Percentiles rank a stretch among this genome's conserved stretches.
Evolutionary conservation across 108 stramenopile genomes (phyloP).

Genomic region (Cyclotella distinguenda): DNA sequence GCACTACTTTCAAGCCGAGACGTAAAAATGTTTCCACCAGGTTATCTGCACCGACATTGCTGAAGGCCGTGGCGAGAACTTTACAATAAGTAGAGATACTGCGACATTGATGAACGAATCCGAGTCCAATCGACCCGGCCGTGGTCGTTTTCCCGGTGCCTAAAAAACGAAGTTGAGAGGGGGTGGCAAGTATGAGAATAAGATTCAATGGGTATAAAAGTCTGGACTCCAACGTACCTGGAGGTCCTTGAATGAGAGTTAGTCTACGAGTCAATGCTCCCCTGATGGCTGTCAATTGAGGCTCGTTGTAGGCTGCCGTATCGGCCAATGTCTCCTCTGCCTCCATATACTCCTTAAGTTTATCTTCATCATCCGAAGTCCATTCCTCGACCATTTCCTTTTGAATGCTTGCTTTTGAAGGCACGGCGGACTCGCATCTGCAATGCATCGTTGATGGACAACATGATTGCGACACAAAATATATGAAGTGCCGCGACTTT

Average conservation of each 20-base stretch:
- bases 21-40: constrained; percentile 65
- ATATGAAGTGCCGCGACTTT: too few relatives aligned
- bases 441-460: too few relatives aligned
- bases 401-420: too few relatives aligned
- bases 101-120: constrained; percentile 83
- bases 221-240: constrained; percentile 37
- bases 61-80: constrained; percentile 84
- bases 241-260: constrained; percentile 84
- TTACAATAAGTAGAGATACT: constrained; percentile 66
- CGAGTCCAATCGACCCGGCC: constrained; percentile 78
- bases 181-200: neutral
- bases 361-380: too few relatives aligned
- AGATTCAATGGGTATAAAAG: neutral
- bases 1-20: constrained; percentile 81
- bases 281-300: constrained; percentile 75
- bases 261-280: constrained; percentile 79
- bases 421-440: too few relatives aligned
- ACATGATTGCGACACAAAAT: too few relatives aligned
- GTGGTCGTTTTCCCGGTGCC: constrained; percentile 75
- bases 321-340: too few relatives aligned
- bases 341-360: too few relatives aligned
- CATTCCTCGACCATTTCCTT: too few relatives aligned
- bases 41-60: constrained; percentile 89
- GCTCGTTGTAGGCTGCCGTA: constrained; percentile 67
- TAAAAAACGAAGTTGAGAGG: neutral